Evolutionary conservation across 345 rosid species (phyloP).

Genomic region (Citrus australasica): DNA sequence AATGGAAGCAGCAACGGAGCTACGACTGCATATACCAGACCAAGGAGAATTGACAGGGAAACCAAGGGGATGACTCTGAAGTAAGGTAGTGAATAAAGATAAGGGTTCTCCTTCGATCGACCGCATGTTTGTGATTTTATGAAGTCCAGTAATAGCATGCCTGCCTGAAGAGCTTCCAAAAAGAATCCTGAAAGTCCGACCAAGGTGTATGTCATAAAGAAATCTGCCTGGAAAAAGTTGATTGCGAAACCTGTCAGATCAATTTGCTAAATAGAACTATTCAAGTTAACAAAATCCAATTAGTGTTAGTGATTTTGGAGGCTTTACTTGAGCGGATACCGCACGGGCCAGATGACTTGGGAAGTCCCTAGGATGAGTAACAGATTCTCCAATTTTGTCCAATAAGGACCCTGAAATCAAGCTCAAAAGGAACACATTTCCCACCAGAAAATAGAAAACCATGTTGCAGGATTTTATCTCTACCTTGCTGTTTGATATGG

Average conservation of each 20-base stretch:
- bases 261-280: not conserved
- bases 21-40: conserved; percentile 78
- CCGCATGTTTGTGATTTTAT: conserved; percentile 43
- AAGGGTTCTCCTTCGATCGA: conserved; percentile 53
- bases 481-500: conserved; percentile 69
- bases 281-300: not conserved
- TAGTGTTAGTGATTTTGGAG: not conserved
- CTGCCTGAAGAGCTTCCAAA: conserved; percentile 77
- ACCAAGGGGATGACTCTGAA: conserved; percentile 73
- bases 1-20: conserved; percentile 82
- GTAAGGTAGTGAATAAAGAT: conserved; percentile 74
- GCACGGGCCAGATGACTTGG: conserved; percentile 87
- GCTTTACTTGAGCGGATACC: conserved; percentile 79
- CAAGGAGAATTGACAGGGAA: conserved; percentile 66
- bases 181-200: conserved; percentile 87
- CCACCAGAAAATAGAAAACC: conserved; percentile 90
- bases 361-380: conserved; percentile 61
- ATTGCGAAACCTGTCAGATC: conserved; percentile 5
- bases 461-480: conserved; percentile 95
- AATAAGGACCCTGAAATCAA: conserved; percentile 86
- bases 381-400: conserved; percentile 76
- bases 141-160: conserved; percentile 55
- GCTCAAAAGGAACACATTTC: conserved; percentile 87
- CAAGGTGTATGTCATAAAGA: conserved; percentile 81
- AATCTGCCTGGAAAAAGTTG: conserved; percentile 59